Evolutionary conservation across 306 rosid species (phyloP), one percentile per base, ranked within the genome.

Genomic region (Arachis stenosperma): DNA sequence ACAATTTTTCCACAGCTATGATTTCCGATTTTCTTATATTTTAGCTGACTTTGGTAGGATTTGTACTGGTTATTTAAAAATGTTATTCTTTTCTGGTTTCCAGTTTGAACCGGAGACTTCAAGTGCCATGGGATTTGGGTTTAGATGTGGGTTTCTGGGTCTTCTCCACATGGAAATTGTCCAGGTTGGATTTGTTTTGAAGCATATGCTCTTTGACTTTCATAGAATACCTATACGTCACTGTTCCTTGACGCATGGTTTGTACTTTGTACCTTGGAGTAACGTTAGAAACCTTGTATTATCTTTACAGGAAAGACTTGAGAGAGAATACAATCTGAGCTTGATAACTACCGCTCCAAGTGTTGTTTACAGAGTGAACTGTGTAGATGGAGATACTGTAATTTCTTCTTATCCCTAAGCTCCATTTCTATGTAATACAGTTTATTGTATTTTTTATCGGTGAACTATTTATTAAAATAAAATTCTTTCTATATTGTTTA

Each of bases 81-180:
- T 33, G 37, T 33, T 33, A 33, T 33, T 61, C 60, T 67, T 60
- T 75, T 77, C 70, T 75, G 57, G 9, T 78, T 56, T 65, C 43
- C 88, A 91, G 97, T 93, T 90, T 85, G 98, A 93, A 82, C 98
- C 98, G 4, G 97, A 93, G 87, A 83, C 91, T 66, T 93, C 97
- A 2, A 90, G 88, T 75, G 98, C 98, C 75, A 93, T 93, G 97
- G 98, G 98, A 62, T 93, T 93, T 82, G 98, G 98, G 83, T 93
- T 93, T 84, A 83, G 97, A 67, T 93, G 98, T 86, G 98, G 98
- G 54, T 88, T 88, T 77, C 79, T 93, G 79, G 97, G 98, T 73
- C 98, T 93, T 84, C 88, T 93, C 61, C 98, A 89, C 72, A 93
- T 91, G 98, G 98, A 93, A 83, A 93, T 93, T 77, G 98, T 93